Conservation (phyloP, 2,329 filamentous ascomycete genomes). For the Bretziella fagacearum region DNA sequence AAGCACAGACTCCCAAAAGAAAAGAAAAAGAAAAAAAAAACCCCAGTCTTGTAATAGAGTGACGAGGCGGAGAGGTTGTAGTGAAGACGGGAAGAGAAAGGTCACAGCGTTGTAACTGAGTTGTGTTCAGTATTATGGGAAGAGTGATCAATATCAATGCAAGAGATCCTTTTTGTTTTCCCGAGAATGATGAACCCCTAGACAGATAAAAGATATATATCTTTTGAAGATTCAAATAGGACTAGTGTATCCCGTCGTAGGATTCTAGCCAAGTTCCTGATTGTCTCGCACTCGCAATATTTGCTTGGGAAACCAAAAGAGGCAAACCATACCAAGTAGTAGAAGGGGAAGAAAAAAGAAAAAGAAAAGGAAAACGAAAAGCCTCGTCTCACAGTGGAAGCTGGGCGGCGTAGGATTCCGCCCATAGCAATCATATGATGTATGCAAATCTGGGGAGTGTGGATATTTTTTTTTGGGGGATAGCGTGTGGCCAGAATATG, state of each 20-base stretch:
- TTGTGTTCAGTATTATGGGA: too few species aligned
- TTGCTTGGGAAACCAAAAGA: too few species aligned
- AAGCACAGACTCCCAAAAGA: background rate
- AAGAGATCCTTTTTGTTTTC: too few species aligned
- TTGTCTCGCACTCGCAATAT: too few species aligned
- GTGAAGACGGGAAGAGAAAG: background rate
- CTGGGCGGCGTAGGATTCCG: background rate
- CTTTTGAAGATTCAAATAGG: too few species aligned
- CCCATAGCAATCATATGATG: background rate
- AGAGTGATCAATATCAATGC: too few species aligned
- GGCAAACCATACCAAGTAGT: too few species aligned
- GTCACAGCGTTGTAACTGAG: background rate
- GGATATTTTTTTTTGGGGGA: background rate
- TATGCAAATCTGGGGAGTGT: constrained; percentile 2
- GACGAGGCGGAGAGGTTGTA: background rate
- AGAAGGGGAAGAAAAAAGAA: background rate
- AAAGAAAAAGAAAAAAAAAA: background rate
- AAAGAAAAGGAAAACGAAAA: background rate
- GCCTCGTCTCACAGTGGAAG: background rate
- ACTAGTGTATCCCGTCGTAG: too few species aligned
- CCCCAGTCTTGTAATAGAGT: too few species aligned
- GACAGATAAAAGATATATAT: too few species aligned
- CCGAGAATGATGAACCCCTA: too few species aligned
- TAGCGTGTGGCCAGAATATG: background rate
- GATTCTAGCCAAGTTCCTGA: too few species aligned